Evolutionary conservation across 1,139 yeast species (phyloP).

Genomic region (Pichia sp.): DNA sequence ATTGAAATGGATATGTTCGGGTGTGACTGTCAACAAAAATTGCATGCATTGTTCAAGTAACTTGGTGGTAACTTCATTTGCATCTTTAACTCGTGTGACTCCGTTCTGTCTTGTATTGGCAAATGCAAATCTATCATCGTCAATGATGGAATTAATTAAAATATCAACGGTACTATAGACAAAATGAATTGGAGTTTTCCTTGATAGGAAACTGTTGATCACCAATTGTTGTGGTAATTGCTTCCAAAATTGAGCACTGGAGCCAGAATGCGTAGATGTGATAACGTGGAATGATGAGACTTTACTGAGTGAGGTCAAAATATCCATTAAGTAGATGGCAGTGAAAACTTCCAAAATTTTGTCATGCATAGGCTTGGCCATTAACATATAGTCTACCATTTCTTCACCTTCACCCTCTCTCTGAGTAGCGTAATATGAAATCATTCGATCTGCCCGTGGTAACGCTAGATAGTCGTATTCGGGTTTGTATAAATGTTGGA

Average conservation of each 20-base stretch:
- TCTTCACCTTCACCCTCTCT: constrained; percentile 11
- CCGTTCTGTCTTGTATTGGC: constrained; percentile 13
- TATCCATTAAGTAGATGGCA: constrained; percentile 46
- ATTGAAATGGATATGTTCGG: constrained; percentile 35
- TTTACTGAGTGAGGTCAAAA: constrained; percentile 37
- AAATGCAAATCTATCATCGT: constrained; percentile 26
- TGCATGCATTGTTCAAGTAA: constrained; percentile 23
- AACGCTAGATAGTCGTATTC: constrained; percentile 20
- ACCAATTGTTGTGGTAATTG: constrained; percentile 20
- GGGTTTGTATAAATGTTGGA: constrained; percentile 20
- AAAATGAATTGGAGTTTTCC: constrained; percentile 23
- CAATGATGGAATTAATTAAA: constrained; percentile 33
- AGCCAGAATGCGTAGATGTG: constrained; percentile 6
- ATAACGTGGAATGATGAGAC: constrained; percentile 17
- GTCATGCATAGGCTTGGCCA: constrained; percentile 35
- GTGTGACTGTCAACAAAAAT: constrained; percentile 29
- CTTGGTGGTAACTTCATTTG: constrained; percentile 18
- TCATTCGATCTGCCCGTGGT: constrained; percentile 8
- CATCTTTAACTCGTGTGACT: constrained; percentile 4
- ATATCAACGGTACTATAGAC: constrained; percentile 34
- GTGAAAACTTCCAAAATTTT: constrained; percentile 43
- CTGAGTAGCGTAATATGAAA: constrained; percentile 1
- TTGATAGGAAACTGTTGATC: constrained; percentile 22
- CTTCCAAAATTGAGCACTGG: constrained; percentile 19
- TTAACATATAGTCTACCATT: constrained; percentile 18